Base-by-base conservation (phyloP, 768 basidiomycete species). In the Boletus tomentosulus region DNA sequence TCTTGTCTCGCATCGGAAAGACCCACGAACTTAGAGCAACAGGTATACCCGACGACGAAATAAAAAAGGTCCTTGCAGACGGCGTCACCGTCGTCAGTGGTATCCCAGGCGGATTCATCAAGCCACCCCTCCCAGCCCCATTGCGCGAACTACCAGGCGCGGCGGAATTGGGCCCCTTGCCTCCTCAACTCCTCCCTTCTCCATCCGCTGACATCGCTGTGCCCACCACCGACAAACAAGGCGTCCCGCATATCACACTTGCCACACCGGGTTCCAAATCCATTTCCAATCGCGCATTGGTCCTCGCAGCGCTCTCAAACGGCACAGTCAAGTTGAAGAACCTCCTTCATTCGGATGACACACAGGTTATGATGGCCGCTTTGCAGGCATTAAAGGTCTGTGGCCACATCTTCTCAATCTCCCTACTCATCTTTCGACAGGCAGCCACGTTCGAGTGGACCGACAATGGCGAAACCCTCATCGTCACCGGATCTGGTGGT, bases 351-450 rank as follows among this genome's bases (percentile, higher is more conserved):
- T 97, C 94, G 4, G 96, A 98, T 63, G 96, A 99, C 66, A 99
- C 97, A 0, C 93, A 95, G 61, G 96, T 99, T 50, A 99, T 99
- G 97, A 98, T 98, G 94, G 78, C 86, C 3, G 96, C 95, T 33
- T 78, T 98, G 30, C 75, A 83, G 41, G 91, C 93, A 50, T 82
- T 99, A 57, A 87, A 94, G 77, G 92, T 89, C 52, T 34, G 30
- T 43, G 13, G 16, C 42, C 49, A 15, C 33, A 13, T 30, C 42
- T 13, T 41, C 33, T 50, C 45, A 13, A 27, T 42, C 3, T 38
- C 25, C 3, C 34, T 54, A 3, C 51, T 46, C 53, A 60, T 30
- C 16, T 38, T 28, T 44, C 19, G 7, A 46, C 58, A 93, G 90
- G 96, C 96, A 44, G 96, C 97, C 10, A 81, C 74, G 45, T 99